These are phyloP conservation scores for Atalantia buxifolia DNA, from an alignment of 345 rosid species.

Conservation along the genomic window DNA sequence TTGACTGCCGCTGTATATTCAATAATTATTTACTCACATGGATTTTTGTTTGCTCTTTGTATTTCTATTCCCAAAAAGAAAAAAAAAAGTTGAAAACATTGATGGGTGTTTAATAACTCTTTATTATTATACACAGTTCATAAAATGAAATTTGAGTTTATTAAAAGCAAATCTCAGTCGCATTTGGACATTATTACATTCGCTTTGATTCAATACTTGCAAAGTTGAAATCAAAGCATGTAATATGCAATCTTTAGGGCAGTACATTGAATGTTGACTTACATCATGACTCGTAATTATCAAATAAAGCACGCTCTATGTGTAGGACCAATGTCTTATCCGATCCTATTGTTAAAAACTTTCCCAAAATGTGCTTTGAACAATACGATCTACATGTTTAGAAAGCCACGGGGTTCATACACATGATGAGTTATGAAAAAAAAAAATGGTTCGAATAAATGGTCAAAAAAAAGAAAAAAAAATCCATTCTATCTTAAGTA, in stretches of 20 bases:
- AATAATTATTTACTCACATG: background rate
- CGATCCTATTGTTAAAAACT: background rate
- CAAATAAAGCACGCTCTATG: background rate
- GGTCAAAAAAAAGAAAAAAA: background rate
- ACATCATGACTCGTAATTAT: background rate
- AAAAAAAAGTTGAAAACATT: background rate
- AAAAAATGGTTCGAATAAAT: background rate
- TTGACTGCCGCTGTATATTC: background rate
- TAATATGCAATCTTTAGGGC: background rate
- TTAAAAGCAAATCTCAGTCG: background rate
- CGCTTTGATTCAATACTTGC: background rate
- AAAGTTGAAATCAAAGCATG: background rate
- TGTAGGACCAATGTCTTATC: background rate
- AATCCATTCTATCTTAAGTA: too few relatives aligned
- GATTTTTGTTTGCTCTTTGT: background rate
- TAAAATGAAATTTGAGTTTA: background rate
- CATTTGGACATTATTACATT: background rate
- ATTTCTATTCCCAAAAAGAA: background rate
- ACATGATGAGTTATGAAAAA: background rate
- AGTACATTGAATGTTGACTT: background rate
- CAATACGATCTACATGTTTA: background rate
- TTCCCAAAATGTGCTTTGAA: background rate
- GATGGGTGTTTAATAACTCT: background rate
- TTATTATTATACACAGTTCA: too few relatives aligned
- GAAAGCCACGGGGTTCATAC: too few relatives aligned